phyloP scores from a whole-genome alignment of 2,329 filamentous ascomycete species.

The Cladophialophora exuberans region DNA sequence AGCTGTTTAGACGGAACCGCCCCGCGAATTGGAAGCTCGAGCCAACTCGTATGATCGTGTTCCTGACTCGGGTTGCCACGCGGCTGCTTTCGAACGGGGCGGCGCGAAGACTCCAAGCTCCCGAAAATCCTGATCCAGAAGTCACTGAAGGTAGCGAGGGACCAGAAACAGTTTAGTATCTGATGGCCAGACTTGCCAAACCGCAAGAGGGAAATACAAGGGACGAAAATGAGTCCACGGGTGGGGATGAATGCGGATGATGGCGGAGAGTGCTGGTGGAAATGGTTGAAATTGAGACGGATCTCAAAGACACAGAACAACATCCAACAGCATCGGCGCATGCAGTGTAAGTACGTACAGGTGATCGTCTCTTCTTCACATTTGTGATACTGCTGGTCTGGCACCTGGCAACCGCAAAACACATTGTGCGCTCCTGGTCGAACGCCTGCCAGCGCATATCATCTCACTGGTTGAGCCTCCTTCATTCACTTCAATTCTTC shows the following conservation, averaged over 20 bases:
- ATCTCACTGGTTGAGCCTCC: neutral
- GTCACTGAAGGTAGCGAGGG: conserved; percentile 5
- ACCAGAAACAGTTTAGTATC: conserved; percentile 14
- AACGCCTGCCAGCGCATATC: conserved; percentile 14
- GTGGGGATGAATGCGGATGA: neutral
- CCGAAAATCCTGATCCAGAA: conserved; percentile 13
- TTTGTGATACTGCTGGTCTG: conserved; percentile 12
- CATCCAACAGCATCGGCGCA: conserved; percentile 1
- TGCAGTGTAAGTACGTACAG: conserved; percentile 13
- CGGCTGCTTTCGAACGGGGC: conserved; percentile 12
- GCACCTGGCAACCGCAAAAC: neutral
- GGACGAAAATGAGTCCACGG: neutral
- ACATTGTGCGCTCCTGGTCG: conserved; percentile 1
- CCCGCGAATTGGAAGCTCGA: conserved; percentile 13
- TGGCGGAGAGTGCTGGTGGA: conserved; percentile 2
- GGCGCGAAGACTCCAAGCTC: conserved; percentile 15
- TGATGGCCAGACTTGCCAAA: conserved; percentile 10
- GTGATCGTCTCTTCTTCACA: neutral
- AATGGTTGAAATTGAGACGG: conserved; percentile 14
- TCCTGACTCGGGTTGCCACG: conserved; percentile 12
- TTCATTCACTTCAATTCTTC: neutral
- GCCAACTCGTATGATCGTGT: neutral
- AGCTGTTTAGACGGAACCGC: neutral
- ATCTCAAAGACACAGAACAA: neutral
- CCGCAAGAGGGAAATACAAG: conserved; percentile 6